phyloP scores from a whole-genome alignment of 2,329 filamentous ascomycete genomes.

The Neurospora sp. region DNA sequence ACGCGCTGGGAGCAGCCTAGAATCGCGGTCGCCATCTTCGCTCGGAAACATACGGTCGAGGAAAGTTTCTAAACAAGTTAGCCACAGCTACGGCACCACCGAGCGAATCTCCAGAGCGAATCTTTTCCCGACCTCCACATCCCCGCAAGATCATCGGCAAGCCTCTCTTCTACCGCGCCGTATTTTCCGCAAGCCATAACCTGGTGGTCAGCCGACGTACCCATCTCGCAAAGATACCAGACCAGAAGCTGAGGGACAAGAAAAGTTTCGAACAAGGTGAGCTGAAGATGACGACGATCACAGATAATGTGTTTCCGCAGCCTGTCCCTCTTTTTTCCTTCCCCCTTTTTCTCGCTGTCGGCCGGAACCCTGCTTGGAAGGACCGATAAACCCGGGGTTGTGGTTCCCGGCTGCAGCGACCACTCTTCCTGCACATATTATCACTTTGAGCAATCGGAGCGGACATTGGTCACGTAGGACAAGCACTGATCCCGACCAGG shows the following conservation, averaged over 20 bases:
- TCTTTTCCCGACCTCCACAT: not conserved
- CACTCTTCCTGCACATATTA: conserved; percentile 7
- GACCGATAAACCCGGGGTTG: conserved; percentile 4
- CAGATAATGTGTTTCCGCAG: not conserved
- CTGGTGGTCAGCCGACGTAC: not conserved
- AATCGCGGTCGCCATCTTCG: conserved; percentile 2
- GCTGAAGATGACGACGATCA: not conserved
- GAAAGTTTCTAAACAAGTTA: not conserved
- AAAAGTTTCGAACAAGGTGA: not conserved
- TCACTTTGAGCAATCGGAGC: conserved; percentile 12
- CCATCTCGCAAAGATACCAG: not conserved
- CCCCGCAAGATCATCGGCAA: not conserved
- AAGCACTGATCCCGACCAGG: conserved; percentile 14
- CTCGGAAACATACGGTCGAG: not conserved
- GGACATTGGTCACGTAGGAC: conserved; percentile 9
- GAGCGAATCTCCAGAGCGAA: not conserved
- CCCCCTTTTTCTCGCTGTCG: not conserved
- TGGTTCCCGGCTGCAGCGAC: conserved; percentile 9
- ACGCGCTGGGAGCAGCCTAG: conserved; percentile 1
- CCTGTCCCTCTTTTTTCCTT: not conserved
- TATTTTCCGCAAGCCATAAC: not conserved
- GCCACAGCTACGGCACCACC: not conserved
- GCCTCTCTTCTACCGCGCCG: not conserved
- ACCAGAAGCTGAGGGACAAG: conserved; percentile 1
- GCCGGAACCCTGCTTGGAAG: not conserved